Percentiles rank a stretch among this genome's conserved stretches.
phyloP scores from a whole-genome alignment of 2,329 filamentous ascomycete species.

The Talaromyces funiculosus region DNA sequence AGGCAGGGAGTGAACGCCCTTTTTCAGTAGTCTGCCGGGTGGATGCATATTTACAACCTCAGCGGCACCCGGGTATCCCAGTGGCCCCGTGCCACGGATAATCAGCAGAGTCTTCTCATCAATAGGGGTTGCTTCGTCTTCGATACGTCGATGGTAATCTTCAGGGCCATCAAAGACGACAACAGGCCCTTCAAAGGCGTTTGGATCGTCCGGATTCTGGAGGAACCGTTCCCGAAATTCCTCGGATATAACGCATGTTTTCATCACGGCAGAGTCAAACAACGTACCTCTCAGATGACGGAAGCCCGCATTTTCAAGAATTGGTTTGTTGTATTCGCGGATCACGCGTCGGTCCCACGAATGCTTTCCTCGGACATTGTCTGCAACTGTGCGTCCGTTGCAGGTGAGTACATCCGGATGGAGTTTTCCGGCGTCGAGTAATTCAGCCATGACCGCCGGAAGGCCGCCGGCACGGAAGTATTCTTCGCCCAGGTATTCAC shows the following conservation, averaged over 20 bases:
- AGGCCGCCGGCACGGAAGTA: conserved; percentile 51
- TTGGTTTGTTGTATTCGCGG: conserved; percentile 39
- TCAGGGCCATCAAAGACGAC: conserved; percentile 50
- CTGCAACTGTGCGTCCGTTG: conserved; percentile 43
- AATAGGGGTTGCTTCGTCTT: conserved; percentile 35
- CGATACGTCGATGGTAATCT: conserved; percentile 43
- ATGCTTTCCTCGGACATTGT: conserved; percentile 42
- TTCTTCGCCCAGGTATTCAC: conserved; percentile 50
- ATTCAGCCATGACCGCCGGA: conserved; percentile 50
- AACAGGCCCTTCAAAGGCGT: conserved; percentile 45
- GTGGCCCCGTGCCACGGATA: conserved; percentile 47
- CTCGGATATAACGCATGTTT: conserved; percentile 47
- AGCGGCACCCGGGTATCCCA: conserved; percentile 48
- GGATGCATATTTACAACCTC: conserved; percentile 52
- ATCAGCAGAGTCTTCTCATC: conserved; percentile 43
- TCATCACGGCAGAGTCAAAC: conserved; percentile 51
- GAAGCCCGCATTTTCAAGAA: conserved; percentile 49
- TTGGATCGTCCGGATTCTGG: conserved; percentile 41
- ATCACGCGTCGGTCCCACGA: conserved; percentile 50
- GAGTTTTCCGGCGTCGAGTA: conserved; percentile 46
- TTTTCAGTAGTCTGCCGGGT: conserved; percentile 40
- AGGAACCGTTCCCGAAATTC: conserved; percentile 44
- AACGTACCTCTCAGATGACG: conserved; percentile 45
- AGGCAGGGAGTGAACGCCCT: conserved; percentile 44
- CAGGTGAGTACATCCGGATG: conserved; percentile 41